Evolutionary conservation across 1,284 basidiomycete genomes (phyloP), one percentile per base, ranked within the genome.

Genomic region (Jaminaea rosea): DNA sequence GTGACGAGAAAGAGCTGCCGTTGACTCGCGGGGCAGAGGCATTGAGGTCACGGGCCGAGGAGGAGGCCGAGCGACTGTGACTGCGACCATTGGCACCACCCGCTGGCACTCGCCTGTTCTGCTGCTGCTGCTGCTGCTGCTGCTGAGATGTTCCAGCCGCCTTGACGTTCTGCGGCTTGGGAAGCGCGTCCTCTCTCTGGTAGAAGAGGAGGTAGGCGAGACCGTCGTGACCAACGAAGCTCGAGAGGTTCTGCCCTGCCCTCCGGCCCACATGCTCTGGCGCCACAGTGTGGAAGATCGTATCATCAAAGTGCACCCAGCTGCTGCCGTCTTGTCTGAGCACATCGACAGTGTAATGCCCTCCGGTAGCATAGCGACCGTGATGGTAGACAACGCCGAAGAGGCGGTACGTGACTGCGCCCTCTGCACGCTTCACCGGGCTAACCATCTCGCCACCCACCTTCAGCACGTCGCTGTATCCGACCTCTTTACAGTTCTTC

Each of bases 311-410:
- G 57, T 92, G 84, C 53, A 94, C 80, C 93, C 88, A 97, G 56
- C 64, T 75, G 59, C 65, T 62, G n/a, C 83, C 81, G 62, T 83
- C 83, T 19, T 88, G 86, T 56, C 89, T 85, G 7, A 92, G 77
- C 1, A 94, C 87, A 59, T 92, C 86, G 41, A 94, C 83, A 1
- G 92, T 98, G 77, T 97, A 98, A 75, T 97, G 92, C 0, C 93
- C 93, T 6, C 92, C 92, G 0, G 84, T 84, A 0, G 93, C 90
- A 11, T 86, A 87, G 44, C 81, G 78, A 1, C 93, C 93, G 67
- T 98, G 92, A 75, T 98, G 93, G 75, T 97, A 97, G 7, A 97
- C 78, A 19, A 86, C 90, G 62, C 88, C 90, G 71, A 92, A 93
- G 7, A 97, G 79, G 58, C 84, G 84, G 74, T 94, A 96, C 62